Evolutionary conservation across 2,329 filamentous ascomycete genomes (phyloP), one percentile per base, ranked within the genome.

Genomic region (Xylaria sp.): DNA sequence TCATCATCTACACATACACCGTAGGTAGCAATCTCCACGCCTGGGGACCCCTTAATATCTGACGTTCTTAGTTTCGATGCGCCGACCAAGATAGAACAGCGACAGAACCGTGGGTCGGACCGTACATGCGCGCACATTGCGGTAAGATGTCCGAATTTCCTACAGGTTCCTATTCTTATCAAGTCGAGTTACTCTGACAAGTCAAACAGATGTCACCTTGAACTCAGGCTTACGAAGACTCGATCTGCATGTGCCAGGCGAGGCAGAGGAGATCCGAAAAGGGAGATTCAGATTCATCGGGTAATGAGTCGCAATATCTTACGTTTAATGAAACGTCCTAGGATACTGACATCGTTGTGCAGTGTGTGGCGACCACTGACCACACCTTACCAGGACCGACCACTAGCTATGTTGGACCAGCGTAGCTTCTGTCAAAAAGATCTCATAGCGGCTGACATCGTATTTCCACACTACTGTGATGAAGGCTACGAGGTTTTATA

Each of bases 391-490:
- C 39, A 44, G 39, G 39, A 44, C 39, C 39, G n/a, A 44, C 39
- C 39, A 44, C 39, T 44, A 13, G 39, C 39, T 44, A 44, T 44
- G 39, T 9, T 44, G n/a, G 39, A 44, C 39, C 7, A 17, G 3
- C 39, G 39, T 44, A 44, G 39, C 39, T 44, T 44, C 2, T 44
- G 39, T 44, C 39, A 20, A 20, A 10, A 44, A 13, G 39, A 44
- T 44, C 39, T 44, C 9, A 20, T 44, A 2, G 39, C 11, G 39
- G 39, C 39, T 20, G 39, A 44, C n/a, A 44, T 44, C n/a, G 39
- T 44, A 44, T 44, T 44, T 44, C 39, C 39, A 44, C 39, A 44
- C 39, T 44, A 44, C 39, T 44, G 39, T 44, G 39, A 44, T 20
- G 39, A 44, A 44, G 39, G 39, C 15, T 44, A 44, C n/a, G 39